These are phyloP conservation scores for Neonothopanus nambi DNA, from an alignment of 1,284 basidiomycete species.

Conservation along the genomic window DNA sequence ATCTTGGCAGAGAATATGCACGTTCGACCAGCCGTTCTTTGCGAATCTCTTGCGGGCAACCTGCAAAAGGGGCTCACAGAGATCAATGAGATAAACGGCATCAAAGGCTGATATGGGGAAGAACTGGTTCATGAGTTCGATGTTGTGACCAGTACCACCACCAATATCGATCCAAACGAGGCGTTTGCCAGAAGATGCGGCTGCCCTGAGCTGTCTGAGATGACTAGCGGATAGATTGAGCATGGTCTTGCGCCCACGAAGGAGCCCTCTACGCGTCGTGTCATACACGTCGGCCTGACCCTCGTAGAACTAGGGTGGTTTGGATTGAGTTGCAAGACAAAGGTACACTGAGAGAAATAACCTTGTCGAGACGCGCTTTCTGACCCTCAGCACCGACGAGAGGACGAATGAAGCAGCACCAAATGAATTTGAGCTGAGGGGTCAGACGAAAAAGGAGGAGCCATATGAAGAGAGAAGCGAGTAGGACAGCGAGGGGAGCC, in stretches of 20 bases:
- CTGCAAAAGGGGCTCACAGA: slow-evolving; percentile 75
- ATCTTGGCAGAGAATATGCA: slow-evolving; percentile 76
- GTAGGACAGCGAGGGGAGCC: slow-evolving; percentile 2
- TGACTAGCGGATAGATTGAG: slow-evolving; percentile 70
- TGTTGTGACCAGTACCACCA: slow-evolving; percentile 84
- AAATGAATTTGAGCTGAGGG: slow-evolving; percentile 45
- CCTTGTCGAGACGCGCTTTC: slow-evolving; percentile 44
- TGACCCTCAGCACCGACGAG: slow-evolving; percentile 32
- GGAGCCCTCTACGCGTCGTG: slow-evolving; percentile 55
- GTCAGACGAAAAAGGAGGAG: slow-evolving; percentile 12
- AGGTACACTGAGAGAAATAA: slow-evolving; percentile 15
- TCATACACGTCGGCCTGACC: slow-evolving; percentile 77
- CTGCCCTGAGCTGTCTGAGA: slow-evolving; percentile 47
- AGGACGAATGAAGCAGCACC: slow-evolving; percentile 49
- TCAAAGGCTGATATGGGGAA: slow-evolving; percentile 67
- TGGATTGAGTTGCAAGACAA: not conserved
- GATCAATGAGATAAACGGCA: slow-evolving; percentile 74
- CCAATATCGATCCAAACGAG: slow-evolving; percentile 85
- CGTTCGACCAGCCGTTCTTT: slow-evolving; percentile 73
- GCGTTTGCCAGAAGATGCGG: slow-evolving; percentile 41
- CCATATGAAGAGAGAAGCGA: slow-evolving; percentile 6
- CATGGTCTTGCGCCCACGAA: slow-evolving; percentile 75
- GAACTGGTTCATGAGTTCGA: slow-evolving; percentile 79
- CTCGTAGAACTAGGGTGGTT: slow-evolving; percentile 53
- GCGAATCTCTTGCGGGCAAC: slow-evolving; percentile 72